Conservation (phyloP, 2,329 filamentous ascomycete genomes). For the Ophiocordyceps camponoti-leonardi region DNA sequence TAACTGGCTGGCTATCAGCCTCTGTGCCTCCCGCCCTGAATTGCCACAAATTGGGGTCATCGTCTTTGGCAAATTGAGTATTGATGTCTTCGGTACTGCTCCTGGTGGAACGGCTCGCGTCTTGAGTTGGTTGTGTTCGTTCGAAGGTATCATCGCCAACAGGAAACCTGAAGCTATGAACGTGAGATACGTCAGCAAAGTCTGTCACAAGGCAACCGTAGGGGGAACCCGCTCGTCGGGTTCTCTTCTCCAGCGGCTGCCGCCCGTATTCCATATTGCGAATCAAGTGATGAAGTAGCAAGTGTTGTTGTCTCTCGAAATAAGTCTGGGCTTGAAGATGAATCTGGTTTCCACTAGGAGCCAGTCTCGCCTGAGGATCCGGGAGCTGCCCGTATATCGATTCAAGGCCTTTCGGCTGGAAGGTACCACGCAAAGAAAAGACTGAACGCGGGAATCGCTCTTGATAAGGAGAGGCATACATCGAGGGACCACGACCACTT, state of each 20-base stretch:
- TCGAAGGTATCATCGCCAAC: constrained; percentile 23
- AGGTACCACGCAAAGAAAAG: constrained; percentile 3
- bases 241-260: constrained; percentile 5
- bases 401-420: neutral
- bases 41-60: constrained; percentile 26
- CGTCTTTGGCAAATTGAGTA: constrained; percentile 38
- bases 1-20: constrained; percentile 8
- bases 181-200: constrained; percentile 15
- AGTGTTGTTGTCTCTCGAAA: constrained; percentile 23
- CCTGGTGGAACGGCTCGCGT: constrained; percentile 24
- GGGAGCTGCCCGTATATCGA: constrained; percentile 1
- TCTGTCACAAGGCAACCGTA: neutral
- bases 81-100: constrained; percentile 43
- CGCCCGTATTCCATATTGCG: constrained; percentile 8
- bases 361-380: constrained; percentile 2
- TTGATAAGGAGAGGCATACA: constrained; percentile 23
- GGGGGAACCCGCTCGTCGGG: neutral
- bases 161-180: constrained; percentile 33
- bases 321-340: constrained; percentile 11
- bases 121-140: constrained; percentile 11
- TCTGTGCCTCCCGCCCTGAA: constrained; percentile 32
- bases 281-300: constrained; percentile 20
- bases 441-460: constrained; percentile 4
- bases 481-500: constrained; percentile 18
- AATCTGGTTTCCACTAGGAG: constrained; percentile 16